These are phyloP conservation scores for Kickxella alabastrina DNA, from an alignment of 192 early-diverging fungal species.

Conservation along the genomic window DNA sequence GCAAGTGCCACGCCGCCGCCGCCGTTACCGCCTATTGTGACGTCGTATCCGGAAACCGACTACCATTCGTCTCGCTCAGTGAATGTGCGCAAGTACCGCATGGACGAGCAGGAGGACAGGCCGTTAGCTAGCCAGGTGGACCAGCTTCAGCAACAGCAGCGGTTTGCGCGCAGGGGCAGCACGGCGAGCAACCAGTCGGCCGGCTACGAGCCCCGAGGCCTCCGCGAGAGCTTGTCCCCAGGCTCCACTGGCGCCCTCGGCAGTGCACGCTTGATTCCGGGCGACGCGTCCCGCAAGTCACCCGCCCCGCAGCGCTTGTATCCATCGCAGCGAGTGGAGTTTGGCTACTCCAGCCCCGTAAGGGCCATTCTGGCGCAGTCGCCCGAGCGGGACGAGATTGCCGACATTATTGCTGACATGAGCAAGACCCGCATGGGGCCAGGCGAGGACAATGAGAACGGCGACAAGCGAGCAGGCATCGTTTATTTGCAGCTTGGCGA, in stretches of 20 bases:
- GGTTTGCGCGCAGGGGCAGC: slow-evolving; percentile 1
- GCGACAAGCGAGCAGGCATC: no score
- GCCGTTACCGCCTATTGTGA: background rate
- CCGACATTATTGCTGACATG: slow-evolving; percentile 49
- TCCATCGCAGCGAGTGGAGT: slow-evolving; percentile 37
- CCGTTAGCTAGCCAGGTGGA: slow-evolving; percentile 10
- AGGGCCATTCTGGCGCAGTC: slow-evolving; percentile 14
- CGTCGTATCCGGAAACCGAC: slow-evolving; percentile 8
- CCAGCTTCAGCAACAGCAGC: background rate
- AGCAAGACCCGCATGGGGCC: slow-evolving; percentile 28
- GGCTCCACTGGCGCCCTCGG: no score
- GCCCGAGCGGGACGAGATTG: slow-evolving; percentile 40
- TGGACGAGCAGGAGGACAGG: slow-evolving; percentile 9
- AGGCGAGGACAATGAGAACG: no score
- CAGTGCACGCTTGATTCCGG: background rate
- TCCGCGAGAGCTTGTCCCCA: no score
- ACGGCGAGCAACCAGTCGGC: slow-evolving; percentile 1
- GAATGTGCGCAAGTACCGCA: slow-evolving; percentile 8
- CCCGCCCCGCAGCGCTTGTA: slow-evolving; percentile 7
- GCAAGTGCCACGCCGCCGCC: background rate
- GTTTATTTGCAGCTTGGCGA: slow-evolving; percentile 65
- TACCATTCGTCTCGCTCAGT: background rate
- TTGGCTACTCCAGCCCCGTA: slow-evolving; percentile 25
- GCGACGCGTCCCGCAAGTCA: slow-evolving; percentile 5
- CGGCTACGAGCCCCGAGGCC: no score